phyloP scores from a whole-genome alignment of 495 filamentous ascomycete species.

The Annulohypoxylon maeteangense region DNA sequence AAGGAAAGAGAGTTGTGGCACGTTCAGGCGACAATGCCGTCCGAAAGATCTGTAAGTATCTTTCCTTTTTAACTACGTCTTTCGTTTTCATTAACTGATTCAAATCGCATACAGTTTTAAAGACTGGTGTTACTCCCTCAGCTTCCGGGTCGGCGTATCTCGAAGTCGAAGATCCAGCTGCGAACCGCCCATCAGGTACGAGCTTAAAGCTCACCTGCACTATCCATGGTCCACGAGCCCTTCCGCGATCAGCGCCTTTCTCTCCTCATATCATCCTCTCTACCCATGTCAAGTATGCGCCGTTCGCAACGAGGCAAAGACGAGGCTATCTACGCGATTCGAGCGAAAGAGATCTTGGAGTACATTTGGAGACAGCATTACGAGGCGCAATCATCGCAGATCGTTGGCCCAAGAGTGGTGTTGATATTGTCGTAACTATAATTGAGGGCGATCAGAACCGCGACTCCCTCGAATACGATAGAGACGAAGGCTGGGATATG shows the following conservation, averaged over 20 bases:
- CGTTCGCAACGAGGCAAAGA: conserved; percentile 84
- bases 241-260: conserved; percentile 89
- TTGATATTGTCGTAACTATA: conserved; percentile 91
- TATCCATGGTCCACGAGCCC: conserved; percentile 90
- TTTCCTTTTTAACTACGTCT: background rate
- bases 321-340: conserved; percentile 88
- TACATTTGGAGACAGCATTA: conserved; percentile 90
- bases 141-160: conserved; percentile 95
- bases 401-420: conserved; percentile 94
- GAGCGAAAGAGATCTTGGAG: conserved; percentile 86
- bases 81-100: conserved; percentile 8
- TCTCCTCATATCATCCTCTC: conserved; percentile 89
- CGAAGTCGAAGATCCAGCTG: conserved; percentile 75
- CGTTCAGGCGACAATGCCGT: conserved; percentile 69
- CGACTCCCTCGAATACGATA: conserved; percentile 56
- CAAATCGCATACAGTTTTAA: conserved; percentile 69
- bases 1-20: conserved; percentile 50
- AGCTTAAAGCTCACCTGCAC: conserved; percentile 90
- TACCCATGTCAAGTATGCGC: conserved; percentile 94
- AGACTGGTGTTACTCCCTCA: conserved; percentile 91
- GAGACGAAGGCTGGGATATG: conserved; percentile 72
- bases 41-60: conserved; percentile 82
- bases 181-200: conserved; percentile 60
- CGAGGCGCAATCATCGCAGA: conserved; percentile 89
- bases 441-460: conserved; percentile 82